A percentile compares a stretch with the other conserved stretches of the same genome.
These are phyloP conservation scores for Cordyceps javanica DNA, from an alignment of 2,329 filamentous ascomycete genomes.

Conservation along the genomic window DNA sequence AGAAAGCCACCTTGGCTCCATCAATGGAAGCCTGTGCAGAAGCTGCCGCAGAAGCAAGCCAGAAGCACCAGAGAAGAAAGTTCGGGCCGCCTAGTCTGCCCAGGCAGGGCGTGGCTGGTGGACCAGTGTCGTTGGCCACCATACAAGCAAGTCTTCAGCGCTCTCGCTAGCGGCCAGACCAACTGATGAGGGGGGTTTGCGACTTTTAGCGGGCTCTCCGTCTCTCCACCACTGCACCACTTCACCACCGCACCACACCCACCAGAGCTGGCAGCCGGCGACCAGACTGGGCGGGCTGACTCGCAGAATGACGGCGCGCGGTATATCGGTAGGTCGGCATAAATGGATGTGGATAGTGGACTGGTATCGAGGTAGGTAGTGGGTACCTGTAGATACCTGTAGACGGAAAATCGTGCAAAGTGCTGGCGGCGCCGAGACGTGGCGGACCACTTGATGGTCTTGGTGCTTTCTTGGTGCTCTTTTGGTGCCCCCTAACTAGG, in stretches of 20 bases:
- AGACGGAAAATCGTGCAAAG: no score
- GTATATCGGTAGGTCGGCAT: neutral
- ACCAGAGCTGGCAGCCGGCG: no score
- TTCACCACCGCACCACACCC: neutral
- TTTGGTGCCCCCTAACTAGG: neutral
- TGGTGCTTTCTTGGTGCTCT: neutral
- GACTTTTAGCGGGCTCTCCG: neutral
- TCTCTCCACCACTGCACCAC: no score
- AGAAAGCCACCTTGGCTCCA: neutral
- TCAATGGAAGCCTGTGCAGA: constrained; percentile 4
- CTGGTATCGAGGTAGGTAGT: no score
- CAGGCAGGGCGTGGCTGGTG: no score
- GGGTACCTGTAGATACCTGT: no score
- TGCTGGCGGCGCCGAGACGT: no score
- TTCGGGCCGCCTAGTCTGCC: neutral
- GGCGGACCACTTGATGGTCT: no score
- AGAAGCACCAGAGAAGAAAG: constrained; percentile 8
- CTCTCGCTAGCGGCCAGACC: neutral
- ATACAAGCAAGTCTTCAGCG: neutral
- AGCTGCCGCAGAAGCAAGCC: neutral
- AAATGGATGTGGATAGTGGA: no score
- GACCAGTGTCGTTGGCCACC: neutral
- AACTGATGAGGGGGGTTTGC: neutral
- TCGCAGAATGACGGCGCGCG: neutral
- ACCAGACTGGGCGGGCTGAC: no score